Evolutionary conservation across 768 basidiomycete species (phyloP).

Genomic region (Crucibulum laeve): DNA sequence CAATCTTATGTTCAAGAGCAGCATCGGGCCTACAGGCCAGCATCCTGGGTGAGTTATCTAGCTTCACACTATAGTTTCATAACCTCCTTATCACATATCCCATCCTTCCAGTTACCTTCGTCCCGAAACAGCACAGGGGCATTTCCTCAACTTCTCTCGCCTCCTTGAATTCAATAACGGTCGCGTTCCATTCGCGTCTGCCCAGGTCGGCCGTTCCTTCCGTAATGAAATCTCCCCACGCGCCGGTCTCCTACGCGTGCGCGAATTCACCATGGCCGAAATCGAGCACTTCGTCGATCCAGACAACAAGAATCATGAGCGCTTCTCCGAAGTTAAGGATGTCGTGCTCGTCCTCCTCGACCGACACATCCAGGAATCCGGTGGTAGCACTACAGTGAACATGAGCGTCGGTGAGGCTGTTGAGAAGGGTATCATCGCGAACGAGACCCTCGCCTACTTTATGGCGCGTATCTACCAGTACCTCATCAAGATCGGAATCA

Average conservation of each 20-base stretch:
- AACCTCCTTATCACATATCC: background rate
- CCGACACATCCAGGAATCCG: conserved; percentile 76
- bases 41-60: conserved; percentile 74
- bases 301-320: conserved; percentile 77
- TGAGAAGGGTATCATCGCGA: conserved; percentile 80
- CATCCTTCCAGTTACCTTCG: conserved; percentile 69
- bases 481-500: conserved; percentile 86
- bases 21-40: conserved; percentile 96
- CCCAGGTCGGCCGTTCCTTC: conserved; percentile 94
- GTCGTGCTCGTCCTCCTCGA: conserved; percentile 75
- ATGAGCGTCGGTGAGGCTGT: conserved; percentile 91
- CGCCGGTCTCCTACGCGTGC: conserved; percentile 92
- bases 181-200: conserved; percentile 93
- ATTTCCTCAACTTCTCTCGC: conserved; percentile 97
- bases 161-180: conserved; percentile 98
- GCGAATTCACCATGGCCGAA: conserved; percentile 99
- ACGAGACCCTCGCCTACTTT: conserved; percentile 98
- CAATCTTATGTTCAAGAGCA: conserved; percentile 98
- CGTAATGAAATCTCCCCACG: conserved; percentile 98
- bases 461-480: conserved; percentile 88
- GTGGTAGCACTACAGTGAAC: conserved; percentile 55
- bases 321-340: conserved; percentile 80
- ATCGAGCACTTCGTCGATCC: conserved; percentile 99
- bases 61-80: conserved; percentile 5
- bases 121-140: conserved; percentile 97